phyloP scores from a whole-genome alignment of 805 yeast genomes.

The Starmerella asiatica region DNA sequence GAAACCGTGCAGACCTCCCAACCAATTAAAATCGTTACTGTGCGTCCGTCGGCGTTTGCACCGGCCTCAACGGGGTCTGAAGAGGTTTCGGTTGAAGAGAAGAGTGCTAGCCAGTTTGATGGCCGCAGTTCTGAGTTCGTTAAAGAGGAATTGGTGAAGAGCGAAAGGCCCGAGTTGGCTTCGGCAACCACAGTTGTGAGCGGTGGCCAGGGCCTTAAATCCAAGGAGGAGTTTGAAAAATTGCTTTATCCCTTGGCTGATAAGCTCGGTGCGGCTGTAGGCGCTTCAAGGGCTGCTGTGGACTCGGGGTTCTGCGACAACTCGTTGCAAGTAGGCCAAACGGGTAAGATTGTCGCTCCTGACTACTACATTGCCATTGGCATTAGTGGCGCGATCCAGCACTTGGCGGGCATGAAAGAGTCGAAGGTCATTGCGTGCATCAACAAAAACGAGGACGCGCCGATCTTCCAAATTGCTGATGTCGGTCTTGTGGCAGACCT shows the following conservation, averaged over 20 bases:
- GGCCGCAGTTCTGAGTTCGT: constrained; percentile 45
- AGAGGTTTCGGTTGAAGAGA: constrained; percentile 31
- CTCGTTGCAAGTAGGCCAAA: constrained; percentile 93
- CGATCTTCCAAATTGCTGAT: constrained; percentile 85
- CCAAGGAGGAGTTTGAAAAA: constrained; percentile 71
- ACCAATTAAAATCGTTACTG: constrained; percentile 52
- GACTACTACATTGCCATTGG: constrained; percentile 89
- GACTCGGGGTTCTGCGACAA: constrained; percentile 93
- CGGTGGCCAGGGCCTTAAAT: constrained; percentile 90
- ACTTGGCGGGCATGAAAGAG: constrained; percentile 97
- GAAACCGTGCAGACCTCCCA: constrained; percentile 68
- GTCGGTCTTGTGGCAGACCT: constrained; percentile 81
- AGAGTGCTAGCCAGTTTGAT: constrained; percentile 25
- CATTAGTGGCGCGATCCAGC: constrained; percentile 94
- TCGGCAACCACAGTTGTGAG: constrained; percentile 71
- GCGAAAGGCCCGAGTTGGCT: constrained; percentile 83
- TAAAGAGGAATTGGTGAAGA: constrained; percentile 56
- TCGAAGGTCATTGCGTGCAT: constrained; percentile 87
- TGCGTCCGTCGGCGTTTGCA: constrained; percentile 72
- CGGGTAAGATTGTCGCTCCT: constrained; percentile 96
- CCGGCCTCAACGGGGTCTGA: constrained; percentile 31
- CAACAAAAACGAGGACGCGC: constrained; percentile 88
- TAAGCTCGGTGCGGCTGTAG: constrained; percentile 78
- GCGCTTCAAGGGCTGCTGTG: constrained; percentile 97
- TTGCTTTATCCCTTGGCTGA: constrained; percentile 73